Evolutionary conservation across 2,329 filamentous ascomycete genomes (phyloP).

Genomic region (Pyrenophora tritici-repentis): DNA sequence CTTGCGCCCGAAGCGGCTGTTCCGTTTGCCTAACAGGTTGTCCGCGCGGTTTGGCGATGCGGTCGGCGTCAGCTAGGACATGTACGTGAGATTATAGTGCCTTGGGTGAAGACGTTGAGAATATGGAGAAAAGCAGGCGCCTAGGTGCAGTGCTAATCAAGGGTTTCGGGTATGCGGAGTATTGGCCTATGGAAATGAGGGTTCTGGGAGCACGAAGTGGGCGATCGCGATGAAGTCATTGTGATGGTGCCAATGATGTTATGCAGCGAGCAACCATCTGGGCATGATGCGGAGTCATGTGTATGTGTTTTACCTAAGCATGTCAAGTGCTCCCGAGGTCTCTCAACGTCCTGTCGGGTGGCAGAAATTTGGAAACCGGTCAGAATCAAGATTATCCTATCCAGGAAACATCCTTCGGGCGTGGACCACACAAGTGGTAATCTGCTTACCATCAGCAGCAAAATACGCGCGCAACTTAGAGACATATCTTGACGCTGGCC

Average conservation of each 20-base stretch:
- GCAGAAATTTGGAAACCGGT: no score
- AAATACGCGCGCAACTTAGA: no score
- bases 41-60: slow-evolving; percentile 12
- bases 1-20: slow-evolving; percentile 9
- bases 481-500: no score
- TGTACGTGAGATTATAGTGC: slow-evolving; percentile 16
- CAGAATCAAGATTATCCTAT: no score
- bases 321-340: no score
- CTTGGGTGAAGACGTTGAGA: not conserved
- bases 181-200: not conserved
- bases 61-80: slow-evolving; percentile 15
- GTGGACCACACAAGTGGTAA: no score
- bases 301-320: not conserved
- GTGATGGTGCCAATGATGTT: slow-evolving; percentile 1
- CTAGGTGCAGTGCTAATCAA: slow-evolving; percentile 2
- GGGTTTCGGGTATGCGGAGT: not conserved
- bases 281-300: not conserved
- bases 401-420: no score
- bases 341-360: no score
- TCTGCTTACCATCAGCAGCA: no score
- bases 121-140: slow-evolving; percentile 1
- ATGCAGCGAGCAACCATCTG: not conserved
- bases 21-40: slow-evolving; percentile 10
- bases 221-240: slow-evolving; percentile 12
- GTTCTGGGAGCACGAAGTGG: not conserved